These are phyloP conservation scores for Ascochyta koolunga DNA, from an alignment of 2,329 filamentous ascomycete species.

Conservation along the genomic window DNA sequence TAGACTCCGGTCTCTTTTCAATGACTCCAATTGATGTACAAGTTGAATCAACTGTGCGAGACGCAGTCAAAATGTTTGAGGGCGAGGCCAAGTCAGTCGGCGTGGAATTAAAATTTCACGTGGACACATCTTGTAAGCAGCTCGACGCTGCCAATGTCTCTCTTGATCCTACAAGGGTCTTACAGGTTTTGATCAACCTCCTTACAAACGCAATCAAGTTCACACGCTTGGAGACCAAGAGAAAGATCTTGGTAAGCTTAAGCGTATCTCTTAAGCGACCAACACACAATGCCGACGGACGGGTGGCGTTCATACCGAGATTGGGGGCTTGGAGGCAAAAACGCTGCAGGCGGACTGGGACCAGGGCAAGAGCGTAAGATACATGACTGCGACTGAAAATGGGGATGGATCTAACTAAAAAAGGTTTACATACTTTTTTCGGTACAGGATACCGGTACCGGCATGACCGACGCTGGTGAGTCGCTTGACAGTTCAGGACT, in stretches of 20 bases:
- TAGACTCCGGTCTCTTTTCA: constrained; percentile 51
- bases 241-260: constrained; percentile 45
- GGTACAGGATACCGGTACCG: constrained; percentile 49
- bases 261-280: constrained; percentile 42
- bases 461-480: constrained; percentile 38
- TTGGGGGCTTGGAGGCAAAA: constrained; percentile 19
- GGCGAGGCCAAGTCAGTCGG: constrained; percentile 41
- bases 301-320: constrained; percentile 17
- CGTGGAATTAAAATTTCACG: constrained; percentile 32
- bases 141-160: constrained; percentile 46
- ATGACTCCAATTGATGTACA: constrained; percentile 50
- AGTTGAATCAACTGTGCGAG: constrained; percentile 39
- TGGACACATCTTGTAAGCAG: constrained; percentile 47
- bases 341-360: constrained; percentile 43
- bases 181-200: constrained; percentile 49
- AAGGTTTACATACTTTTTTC: constrained; percentile 46
- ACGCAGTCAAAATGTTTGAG: constrained; percentile 49
- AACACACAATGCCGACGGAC: constrained; percentile 36
- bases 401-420: constrained; percentile 2
- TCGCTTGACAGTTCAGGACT: neutral
- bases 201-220: constrained; percentile 56
- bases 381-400: too few relatives aligned
- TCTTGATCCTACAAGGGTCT: constrained; percentile 50
- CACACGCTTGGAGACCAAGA: constrained; percentile 42
- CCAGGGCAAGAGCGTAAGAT: constrained; percentile 27